phyloP scores from a whole-genome alignment of 768 basidiomycete species.

The Calvatia gigantea region DNA sequence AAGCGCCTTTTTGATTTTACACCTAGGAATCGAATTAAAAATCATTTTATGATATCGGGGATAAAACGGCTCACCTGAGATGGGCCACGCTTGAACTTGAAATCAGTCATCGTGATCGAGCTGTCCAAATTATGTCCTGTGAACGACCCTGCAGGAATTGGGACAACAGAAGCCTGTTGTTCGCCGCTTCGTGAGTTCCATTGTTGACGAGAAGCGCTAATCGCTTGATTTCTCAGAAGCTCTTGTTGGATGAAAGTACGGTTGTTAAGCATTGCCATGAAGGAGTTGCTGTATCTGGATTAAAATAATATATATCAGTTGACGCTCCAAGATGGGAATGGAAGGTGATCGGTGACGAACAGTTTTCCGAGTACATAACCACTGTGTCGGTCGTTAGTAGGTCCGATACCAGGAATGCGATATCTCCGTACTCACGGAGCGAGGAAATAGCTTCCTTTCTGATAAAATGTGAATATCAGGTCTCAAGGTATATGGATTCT shows the following conservation, averaged over 20 bases:
- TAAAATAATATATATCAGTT: neutral
- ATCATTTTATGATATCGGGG: neutral
- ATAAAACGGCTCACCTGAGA: neutral
- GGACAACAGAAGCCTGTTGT: neutral
- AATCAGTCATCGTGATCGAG: neutral
- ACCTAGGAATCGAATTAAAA: neutral
- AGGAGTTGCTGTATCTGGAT: conserved; percentile 6
- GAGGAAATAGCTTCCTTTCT: conserved; percentile 5
- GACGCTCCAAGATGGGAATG: neutral
- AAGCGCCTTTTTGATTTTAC: neutral
- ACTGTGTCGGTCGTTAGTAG: neutral
- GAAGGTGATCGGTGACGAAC: neutral
- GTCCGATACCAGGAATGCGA: neutral
- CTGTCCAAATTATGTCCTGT: neutral
- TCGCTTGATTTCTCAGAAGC: neutral
- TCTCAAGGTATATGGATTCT: neutral
- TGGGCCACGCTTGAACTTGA: neutral
- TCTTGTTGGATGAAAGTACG: neutral
- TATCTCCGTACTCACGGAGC: conserved; percentile 1
- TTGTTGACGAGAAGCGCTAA: neutral
- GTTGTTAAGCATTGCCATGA: conserved; percentile 8
- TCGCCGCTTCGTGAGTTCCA: neutral
- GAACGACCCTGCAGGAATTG: neutral
- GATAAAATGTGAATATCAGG: neutral
- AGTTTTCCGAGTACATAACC: conserved; percentile 5